These are phyloP conservation scores for Brassica balearica DNA, from an alignment of 441 rosid species.

Conservation along the genomic window DNA sequence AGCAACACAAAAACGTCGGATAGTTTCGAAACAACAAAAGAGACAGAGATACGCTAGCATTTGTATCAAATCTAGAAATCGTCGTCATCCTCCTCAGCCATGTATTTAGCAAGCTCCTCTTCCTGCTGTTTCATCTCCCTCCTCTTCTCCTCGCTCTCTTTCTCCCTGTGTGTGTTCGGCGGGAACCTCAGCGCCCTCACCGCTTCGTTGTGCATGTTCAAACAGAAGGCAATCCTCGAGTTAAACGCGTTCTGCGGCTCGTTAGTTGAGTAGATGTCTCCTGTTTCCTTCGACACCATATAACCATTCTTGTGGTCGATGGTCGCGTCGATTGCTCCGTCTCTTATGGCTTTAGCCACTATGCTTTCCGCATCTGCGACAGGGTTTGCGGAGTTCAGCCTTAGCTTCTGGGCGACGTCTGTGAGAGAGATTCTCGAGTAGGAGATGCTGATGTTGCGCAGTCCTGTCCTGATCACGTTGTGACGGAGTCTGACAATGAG, in stretches of 20 bases:
- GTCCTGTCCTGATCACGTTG: slow-evolving; percentile 64
- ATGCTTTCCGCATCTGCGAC: slow-evolving; percentile 73
- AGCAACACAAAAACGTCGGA: background rate
- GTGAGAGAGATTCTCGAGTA: slow-evolving; percentile 60
- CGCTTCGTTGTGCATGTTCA: slow-evolving; percentile 70
- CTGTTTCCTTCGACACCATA: slow-evolving; percentile 66
- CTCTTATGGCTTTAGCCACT: slow-evolving; percentile 65
- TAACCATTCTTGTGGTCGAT: slow-evolving; percentile 60
- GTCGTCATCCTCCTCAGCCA: slow-evolving; percentile 69
- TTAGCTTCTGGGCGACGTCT: slow-evolving; percentile 61
- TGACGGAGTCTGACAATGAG: slow-evolving; percentile 63
- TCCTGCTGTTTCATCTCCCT: slow-evolving; percentile 68
- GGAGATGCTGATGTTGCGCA: slow-evolving; percentile 63
- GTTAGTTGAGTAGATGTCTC: slow-evolving; percentile 65
- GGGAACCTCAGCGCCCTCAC: slow-evolving; percentile 59
- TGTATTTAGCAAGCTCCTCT: slow-evolving; percentile 64
- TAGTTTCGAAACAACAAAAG: background rate
- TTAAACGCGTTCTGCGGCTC: slow-evolving; percentile 68
- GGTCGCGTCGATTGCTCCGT: slow-evolving; percentile 68
- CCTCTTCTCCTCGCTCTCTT: slow-evolving; percentile 64
- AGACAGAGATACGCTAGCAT: background rate
- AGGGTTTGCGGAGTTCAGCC: slow-evolving; percentile 59
- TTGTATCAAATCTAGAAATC: slow-evolving; percentile 47
- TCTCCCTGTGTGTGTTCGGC: slow-evolving; percentile 55
- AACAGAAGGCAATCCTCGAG: slow-evolving; percentile 66